Evolutionary conservation across 176 grass and related monocot genomes (phyloP), one percentile per base, ranked within the genome.

Genomic region (Carex kokanica): DNA sequence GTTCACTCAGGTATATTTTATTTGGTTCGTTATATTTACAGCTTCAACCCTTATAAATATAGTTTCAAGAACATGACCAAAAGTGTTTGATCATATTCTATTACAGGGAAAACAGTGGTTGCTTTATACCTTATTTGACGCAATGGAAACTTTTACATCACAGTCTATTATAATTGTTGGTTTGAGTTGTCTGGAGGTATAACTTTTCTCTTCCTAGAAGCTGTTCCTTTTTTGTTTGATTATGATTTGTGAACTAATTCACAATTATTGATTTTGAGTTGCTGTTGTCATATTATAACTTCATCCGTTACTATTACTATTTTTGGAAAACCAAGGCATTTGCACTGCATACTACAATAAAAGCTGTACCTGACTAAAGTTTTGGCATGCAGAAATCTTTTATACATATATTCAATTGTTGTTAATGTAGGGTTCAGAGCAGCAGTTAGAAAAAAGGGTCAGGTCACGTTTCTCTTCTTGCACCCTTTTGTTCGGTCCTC

Each of bases 371-470:
- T 32, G 20, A 43, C 2, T 87, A 77, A 66, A 21, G 43, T 84
- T 81, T 88, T 78, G 27, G 8, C 69, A 36, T 31, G n/a, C 36
- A 23, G 15, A 84, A 69, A 15, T 55, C 74, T 9, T 17, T 66
- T 45, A 34, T 60, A 59, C 74, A 89, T 77, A 59, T 79, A 59
- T 73, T 77, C 66, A 20, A 27, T 0, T 18, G 47, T 67, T 47
- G 70, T 66, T 83, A 78, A 88, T 90, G 29, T 80, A 98, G 95
- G 95, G 94, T 83, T 92, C 95, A 53, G 92, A 98, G 69, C 92
- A 98, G 69, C 84, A 92, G 63, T 88, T 98, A 84, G 95, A 98
- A 23, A 98, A 98, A 98, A 93, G 95, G 84, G 92, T 94, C 86
- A 88, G 95, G 54, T 98, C 95, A 36, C 87, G 95, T 43, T 94